Base-by-base conservation (phyloP, 129 eudicot genomes). In the Dittrichia graveolens region DNA sequence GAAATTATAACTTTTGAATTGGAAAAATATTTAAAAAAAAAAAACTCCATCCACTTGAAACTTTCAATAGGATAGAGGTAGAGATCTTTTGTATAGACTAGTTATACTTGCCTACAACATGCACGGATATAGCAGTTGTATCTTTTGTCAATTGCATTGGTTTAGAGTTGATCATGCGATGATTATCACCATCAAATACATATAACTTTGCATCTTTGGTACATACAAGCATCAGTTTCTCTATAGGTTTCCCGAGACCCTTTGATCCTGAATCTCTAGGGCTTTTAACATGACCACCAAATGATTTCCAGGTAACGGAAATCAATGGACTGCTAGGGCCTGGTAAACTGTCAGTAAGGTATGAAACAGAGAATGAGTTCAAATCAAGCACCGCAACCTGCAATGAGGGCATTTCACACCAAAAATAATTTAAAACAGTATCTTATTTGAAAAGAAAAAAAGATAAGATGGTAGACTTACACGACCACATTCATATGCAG, bases 311-410 rank as follows among this genome's bases (percentile, higher is more conserved):
- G 19, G 53, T 35, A 46, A 85, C 59, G 54, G 92, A 82, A 31
- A 83, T 62, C 63, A 92, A 82, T 24, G 92, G 85, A 55, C 81
- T 82, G 71, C 55, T 78, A 62, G 80, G 75, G 71, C 43, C 71
- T 35, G 92, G 66, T 75, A 83, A 59, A 48, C 60, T 46, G 71
- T 90, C 86, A 8, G 81, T 84, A 79, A 87, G 37, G 73, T 78
- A 85, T 42, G 75, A 61, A 76, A 86, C 85, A 37, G 92, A 78
- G 59, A 83, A 82, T 54, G 87, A 72, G 13, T 48, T 85, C 82
- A 81, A 69, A 83, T 93, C 95, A 76, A 93, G 81, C 81, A 93
- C 95, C 58, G 95, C 95, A 79, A 89, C 85, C 98, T 93, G 96
- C 78, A 85, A 79, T 4, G n/a, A 49, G 44, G 61, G 42, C 64